Evolutionary conservation across 2,329 filamentous ascomycete genomes (phyloP).

Genomic region (Claviceps sp.): DNA sequence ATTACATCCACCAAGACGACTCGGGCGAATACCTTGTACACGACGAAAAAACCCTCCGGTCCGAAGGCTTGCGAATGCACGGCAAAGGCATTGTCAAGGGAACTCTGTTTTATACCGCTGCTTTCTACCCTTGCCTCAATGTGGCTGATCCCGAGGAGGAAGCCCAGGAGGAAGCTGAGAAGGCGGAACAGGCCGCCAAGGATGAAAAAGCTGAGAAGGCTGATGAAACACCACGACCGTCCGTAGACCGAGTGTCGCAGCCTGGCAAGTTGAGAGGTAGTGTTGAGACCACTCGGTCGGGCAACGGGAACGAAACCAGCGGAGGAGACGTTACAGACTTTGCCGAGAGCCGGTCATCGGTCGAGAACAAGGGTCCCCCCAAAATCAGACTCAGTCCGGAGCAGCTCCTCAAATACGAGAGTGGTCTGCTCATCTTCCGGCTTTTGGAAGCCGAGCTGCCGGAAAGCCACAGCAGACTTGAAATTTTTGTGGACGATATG

Average conservation of each 20-base stretch:
- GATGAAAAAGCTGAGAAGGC: neutral
- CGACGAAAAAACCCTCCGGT: slow-evolving; percentile 56
- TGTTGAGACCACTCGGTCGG: slow-evolving; percentile 14
- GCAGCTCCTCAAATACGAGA: slow-evolving; percentile 76
- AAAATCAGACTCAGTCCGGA: slow-evolving; percentile 70
- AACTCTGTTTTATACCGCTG: slow-evolving; percentile 62
- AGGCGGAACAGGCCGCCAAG: slow-evolving; percentile 2
- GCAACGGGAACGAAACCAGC: neutral
- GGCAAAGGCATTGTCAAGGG: slow-evolving; percentile 67
- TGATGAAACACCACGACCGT: slow-evolving; percentile 4
- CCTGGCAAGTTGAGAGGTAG: slow-evolving; percentile 32
- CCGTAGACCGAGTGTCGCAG: slow-evolving; percentile 12
- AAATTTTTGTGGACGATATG: slow-evolving; percentile 90
- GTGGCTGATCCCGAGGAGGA: slow-evolving; percentile 84
- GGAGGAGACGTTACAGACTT: slow-evolving; percentile 14
- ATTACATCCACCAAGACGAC: slow-evolving; percentile 68
- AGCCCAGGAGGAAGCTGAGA: slow-evolving; percentile 33
- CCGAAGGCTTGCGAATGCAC: slow-evolving; percentile 60
- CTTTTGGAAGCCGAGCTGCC: slow-evolving; percentile 80
- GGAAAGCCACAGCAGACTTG: slow-evolving; percentile 61
- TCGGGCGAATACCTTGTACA: slow-evolving; percentile 69
- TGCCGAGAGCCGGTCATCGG: slow-evolving; percentile 20
- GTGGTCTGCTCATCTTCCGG: slow-evolving; percentile 86
- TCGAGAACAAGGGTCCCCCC: slow-evolving; percentile 42
- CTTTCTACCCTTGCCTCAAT: slow-evolving; percentile 85